Evolutionary conservation across 352 stramenopile species (phyloP).

Genomic region (Phytophthora palmivora): DNA sequence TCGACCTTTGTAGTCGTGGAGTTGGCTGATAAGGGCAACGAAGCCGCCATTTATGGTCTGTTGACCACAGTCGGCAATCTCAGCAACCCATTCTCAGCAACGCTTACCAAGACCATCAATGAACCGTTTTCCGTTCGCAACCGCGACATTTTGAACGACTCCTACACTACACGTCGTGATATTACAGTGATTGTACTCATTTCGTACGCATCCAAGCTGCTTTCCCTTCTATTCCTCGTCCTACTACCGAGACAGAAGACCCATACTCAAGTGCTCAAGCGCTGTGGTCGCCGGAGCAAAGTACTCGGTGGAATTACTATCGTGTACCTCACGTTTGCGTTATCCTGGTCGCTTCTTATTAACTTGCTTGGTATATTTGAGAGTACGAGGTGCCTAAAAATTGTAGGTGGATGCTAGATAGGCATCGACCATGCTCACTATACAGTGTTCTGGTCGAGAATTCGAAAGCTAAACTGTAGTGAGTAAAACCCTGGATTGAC

Average conservation of each 20-base stretch:
- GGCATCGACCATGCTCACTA: no score
- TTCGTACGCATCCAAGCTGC: conserved; percentile 43
- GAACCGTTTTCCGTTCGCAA: conserved; percentile 44
- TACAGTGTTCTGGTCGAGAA: no score
- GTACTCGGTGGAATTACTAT: conserved; percentile 38
- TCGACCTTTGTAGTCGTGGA: conserved; percentile 57
- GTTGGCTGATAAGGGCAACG: conserved; percentile 49
- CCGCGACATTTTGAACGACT: conserved; percentile 44
- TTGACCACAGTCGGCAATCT: conserved; percentile 52
- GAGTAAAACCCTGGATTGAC: no score
- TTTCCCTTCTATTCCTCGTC: conserved; percentile 45
- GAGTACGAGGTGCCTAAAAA: conserved; percentile 42
- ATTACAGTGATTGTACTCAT: conserved; percentile 49
- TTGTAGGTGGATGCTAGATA: conserved; percentile 47
- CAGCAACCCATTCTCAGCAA: conserved; percentile 45
- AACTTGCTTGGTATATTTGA: conserved; percentile 51
- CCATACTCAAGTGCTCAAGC: conserved; percentile 37
- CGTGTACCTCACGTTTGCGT: conserved; percentile 40
- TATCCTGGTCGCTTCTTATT: conserved; percentile 46
- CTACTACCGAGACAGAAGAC: conserved; percentile 48
- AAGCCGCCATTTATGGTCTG: conserved; percentile 52
- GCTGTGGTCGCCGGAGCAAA: conserved; percentile 27
- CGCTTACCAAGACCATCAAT: conserved; percentile 46
- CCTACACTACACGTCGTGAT: conserved; percentile 33
- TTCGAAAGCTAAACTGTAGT: no score